Percentiles rank a stretch among this genome's conserved stretches.
These are phyloP conservation scores for Cucurbita moschata DNA, from an alignment of 306 rosid genomes.

Conservation along the genomic window DNA sequence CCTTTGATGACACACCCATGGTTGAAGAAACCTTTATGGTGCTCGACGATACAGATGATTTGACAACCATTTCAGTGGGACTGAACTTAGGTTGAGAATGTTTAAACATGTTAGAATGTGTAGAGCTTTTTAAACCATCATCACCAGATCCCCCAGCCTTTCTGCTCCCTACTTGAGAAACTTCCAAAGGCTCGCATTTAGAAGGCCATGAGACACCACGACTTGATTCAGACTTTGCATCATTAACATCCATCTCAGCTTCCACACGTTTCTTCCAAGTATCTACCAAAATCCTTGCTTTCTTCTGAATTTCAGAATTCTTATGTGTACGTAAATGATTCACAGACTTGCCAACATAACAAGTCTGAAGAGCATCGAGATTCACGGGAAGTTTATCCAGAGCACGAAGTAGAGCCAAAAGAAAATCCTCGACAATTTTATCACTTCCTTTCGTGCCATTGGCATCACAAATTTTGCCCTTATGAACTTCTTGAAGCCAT, in stretches of 20 bases:
- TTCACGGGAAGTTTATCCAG: constrained; percentile 69
- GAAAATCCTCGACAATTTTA: constrained; percentile 67
- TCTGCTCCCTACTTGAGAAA: constrained; percentile 41
- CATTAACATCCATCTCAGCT: constrained; percentile 68
- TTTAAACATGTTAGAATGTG: constrained; percentile 43
- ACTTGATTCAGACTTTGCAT: constrained; percentile 50
- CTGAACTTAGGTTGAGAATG: constrained; percentile 33
- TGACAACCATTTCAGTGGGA: constrained; percentile 34
- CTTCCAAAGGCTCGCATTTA: constrained; percentile 39
- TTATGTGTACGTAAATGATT: constrained; percentile 62
- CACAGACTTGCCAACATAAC: constrained; percentile 74
- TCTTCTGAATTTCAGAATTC: constrained; percentile 64
- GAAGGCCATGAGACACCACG: constrained; percentile 46
- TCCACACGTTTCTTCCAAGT: constrained; percentile 88
- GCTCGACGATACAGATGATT: constrained; percentile 36
- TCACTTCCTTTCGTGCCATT: constrained; percentile 44
- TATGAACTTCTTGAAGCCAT: constrained; percentile 84
- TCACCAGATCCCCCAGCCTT: constrained; percentile 45
- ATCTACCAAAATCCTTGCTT: constrained; percentile 72
- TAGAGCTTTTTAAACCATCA: constrained; percentile 41
- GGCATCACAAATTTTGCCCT: constrained; percentile 58
- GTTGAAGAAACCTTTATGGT: constrained; percentile 29
- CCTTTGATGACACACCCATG: constrained; percentile 21
- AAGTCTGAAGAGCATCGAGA: constrained; percentile 54
- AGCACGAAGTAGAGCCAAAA: constrained; percentile 64